A percentile compares a stretch with the other conserved stretches of the same genome.
These are phyloP conservation scores for Xylariaceae sp. DNA, from an alignment of 2,329 filamentous ascomycete genomes.

Conservation along the genomic window DNA sequence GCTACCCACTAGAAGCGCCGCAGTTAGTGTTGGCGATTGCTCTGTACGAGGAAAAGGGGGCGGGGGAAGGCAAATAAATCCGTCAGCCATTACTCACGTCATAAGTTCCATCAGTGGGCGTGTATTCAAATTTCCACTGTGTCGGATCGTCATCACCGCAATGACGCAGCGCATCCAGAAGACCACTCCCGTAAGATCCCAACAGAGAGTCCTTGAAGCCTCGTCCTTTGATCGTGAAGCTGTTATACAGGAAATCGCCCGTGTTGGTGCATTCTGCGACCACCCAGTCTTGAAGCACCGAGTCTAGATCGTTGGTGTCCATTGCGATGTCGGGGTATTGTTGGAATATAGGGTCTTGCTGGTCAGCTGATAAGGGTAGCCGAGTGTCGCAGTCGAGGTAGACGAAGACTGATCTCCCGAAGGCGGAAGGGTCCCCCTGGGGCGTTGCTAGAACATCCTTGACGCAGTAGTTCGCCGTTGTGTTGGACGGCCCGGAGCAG, in stretches of 20 bases:
- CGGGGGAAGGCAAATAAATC: no score
- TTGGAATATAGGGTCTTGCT: conserved; percentile 7
- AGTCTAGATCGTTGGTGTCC: neutral
- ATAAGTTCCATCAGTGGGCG: conserved; percentile 7
- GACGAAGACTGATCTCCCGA: conserved; percentile 9
- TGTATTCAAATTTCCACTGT: conserved; percentile 11
- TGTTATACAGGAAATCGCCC: conserved; percentile 4
- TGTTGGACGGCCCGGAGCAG: conserved; percentile 1
- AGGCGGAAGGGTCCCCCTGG: neutral
- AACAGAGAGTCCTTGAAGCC: conserved; percentile 8
- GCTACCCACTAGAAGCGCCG: no score
- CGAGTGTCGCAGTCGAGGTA: conserved; percentile 9
- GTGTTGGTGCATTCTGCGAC: neutral
- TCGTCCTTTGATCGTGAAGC: conserved; percentile 5
- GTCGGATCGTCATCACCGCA: conserved; percentile 6
- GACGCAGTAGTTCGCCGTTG: conserved; percentile 9
- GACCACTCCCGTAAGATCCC: neutral
- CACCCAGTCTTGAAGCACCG: conserved; percentile 3
- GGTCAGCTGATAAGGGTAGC: neutral
- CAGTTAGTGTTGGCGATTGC: no score
- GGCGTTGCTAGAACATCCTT: conserved; percentile 1
- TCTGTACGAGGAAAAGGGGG: no score
- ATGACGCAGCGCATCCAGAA: conserved; percentile 1
- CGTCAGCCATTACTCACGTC: conserved; percentile 12
- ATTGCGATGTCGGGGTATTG: conserved; percentile 2